Evolutionary conservation across 257 asterid genomes (phyloP), one percentile per base, ranked within the genome.

Genomic region (Dorcoceras hygrometricum): DNA sequence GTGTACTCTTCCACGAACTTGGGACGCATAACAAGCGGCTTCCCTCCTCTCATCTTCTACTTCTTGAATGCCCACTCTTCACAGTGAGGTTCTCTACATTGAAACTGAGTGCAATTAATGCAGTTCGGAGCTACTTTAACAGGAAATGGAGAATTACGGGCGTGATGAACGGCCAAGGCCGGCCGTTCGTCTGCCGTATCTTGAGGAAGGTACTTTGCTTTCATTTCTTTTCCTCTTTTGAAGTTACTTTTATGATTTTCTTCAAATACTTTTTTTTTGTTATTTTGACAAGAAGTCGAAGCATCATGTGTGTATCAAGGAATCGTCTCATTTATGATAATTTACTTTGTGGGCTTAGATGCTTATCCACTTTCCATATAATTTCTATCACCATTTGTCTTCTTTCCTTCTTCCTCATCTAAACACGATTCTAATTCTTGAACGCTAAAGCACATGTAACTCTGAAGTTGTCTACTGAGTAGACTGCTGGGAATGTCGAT

Each of bases 161-260:
- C 58, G 5, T 72, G 23, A 0, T 26, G 43, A 28, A 57, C 61
- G 23, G 65, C 36, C 19, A n/a, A 6, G 22, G 46, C 22, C 20
- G 71, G 20, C 71, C 60, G 22, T 65, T 56, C 62, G 32, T 64
- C 32, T 59, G 62, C 12, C 32, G 34, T 58, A 70, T 63, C 59
- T 65, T 71, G 55, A 24, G 18, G 18, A 23, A 34, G 27, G 76
- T 64, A 63, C n/a, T n/a, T n/a, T n/a, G n/a, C n/a, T n/a, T n/a
- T n/a, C n/a, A n/a, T n/a, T n/a, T n/a, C n/a, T n/a, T n/a, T n/a
- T n/a, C n/a, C n/a, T n/a, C n/a, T n/a, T 51, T n/a, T n/a, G n/a
- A n/a, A n/a, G n/a, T n/a, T n/a, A n/a, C n/a, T n/a, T n/a, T n/a
- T n/a, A n/a, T n/a, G n/a, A n/a, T n/a, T n/a, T n/a, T n/a, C n/a